phyloP scores from a whole-genome alignment of 129 eudicot species.

The carrot (Daucus carota) region DNA sequence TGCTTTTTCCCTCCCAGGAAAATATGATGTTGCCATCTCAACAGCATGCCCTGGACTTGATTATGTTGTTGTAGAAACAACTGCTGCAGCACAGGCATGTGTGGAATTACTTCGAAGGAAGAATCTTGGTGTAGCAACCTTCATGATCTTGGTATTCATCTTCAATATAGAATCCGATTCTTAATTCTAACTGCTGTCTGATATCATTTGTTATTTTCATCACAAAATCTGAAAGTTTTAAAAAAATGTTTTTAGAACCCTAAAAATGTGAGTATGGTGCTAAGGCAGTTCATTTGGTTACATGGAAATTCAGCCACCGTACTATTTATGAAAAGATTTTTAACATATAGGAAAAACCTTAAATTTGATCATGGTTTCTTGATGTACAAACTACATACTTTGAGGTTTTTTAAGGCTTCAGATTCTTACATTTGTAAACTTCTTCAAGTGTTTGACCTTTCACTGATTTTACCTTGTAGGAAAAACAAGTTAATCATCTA shows the following conservation, averaged over 20 bases:
- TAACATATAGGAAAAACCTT: background rate
- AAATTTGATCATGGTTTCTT: too few relatives aligned
- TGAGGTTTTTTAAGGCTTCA: background rate
- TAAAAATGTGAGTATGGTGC: background rate
- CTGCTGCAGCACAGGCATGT: slow-evolving; percentile 89
- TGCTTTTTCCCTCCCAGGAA: slow-evolving; percentile 42
- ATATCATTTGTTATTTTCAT: background rate
- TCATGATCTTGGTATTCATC: slow-evolving; percentile 75
- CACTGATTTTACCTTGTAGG: slow-evolving; percentile 36
- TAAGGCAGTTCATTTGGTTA: background rate
- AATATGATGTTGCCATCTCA: slow-evolving; percentile 89
- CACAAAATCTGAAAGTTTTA: background rate
- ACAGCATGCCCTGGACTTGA: slow-evolving; percentile 94
- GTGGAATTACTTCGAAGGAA: slow-evolving; percentile 80
- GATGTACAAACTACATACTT: background rate
- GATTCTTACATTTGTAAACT: background rate
- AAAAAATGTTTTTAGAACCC: background rate
- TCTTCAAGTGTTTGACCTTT: background rate
- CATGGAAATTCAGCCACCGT: background rate
- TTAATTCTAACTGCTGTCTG: background rate
- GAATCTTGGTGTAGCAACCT: slow-evolving; percentile 92
- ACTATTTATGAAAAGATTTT: too few relatives aligned
- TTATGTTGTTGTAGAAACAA: slow-evolving; percentile 89
- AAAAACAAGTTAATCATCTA: slow-evolving; percentile 52
- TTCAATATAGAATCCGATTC: background rate